Percentiles rank a stretch among this genome's conserved stretches.
Evolutionary conservation across 805 yeast genomes (phyloP).

Genomic region (Lachancea lanzarotensis): DNA sequence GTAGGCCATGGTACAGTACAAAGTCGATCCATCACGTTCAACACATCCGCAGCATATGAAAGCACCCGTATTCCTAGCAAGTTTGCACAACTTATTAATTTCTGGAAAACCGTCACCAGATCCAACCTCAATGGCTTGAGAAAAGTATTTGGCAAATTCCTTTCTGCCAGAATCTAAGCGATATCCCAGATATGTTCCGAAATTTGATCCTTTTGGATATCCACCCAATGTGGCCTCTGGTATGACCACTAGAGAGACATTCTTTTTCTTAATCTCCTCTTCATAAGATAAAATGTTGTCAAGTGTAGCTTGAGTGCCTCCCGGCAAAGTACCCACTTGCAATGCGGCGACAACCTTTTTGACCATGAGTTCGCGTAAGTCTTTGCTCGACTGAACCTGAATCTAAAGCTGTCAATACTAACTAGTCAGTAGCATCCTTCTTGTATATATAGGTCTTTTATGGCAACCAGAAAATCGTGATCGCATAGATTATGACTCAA

Average conservation of each 20-base stretch:
- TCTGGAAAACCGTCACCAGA: constrained; percentile 29
- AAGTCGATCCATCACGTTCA: constrained; percentile 35
- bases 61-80: constrained; percentile 33
- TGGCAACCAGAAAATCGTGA: no score
- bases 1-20: constrained; percentile 38
- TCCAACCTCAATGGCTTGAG: constrained; percentile 34
- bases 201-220: constrained; percentile 40
- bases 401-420: no score
- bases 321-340: constrained; percentile 37
- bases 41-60: constrained; percentile 37
- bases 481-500: no score
- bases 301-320: constrained; percentile 35
- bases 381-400: not conserved
- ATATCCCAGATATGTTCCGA: constrained; percentile 40
- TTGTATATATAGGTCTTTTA: no score
- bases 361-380: constrained; percentile 13
- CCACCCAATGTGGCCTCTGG: constrained; percentile 45
- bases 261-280: constrained; percentile 28
- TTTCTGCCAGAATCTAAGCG: constrained; percentile 38
- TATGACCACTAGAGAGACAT: constrained; percentile 36
- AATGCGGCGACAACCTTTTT: constrained; percentile 37
- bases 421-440: no score
- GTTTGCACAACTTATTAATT: constrained; percentile 29
- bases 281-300: constrained; percentile 36
- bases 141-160: constrained; percentile 34